A percentile compares a stretch with the other conserved stretches of the same genome.
phyloP scores from a whole-genome alignment of 768 basidiomycete genomes.

The Rubroboletus pulcherrimus region DNA sequence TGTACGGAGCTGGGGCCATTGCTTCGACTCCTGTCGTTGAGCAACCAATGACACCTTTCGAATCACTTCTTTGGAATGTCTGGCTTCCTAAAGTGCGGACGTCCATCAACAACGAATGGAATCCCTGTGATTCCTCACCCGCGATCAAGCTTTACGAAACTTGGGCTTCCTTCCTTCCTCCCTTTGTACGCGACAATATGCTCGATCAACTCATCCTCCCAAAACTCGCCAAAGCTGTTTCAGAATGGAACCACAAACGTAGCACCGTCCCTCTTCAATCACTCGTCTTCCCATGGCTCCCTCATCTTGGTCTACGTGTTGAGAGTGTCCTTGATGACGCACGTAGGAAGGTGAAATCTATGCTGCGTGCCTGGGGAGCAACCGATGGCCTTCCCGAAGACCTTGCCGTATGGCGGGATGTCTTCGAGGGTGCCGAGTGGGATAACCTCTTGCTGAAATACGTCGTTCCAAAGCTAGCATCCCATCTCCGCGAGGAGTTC shows the following conservation, averaged over 20 bases:
- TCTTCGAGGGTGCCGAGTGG: conserved; percentile 83
- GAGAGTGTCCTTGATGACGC: conserved; percentile 88
- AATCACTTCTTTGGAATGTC: conserved; percentile 88
- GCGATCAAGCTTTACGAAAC: conserved; percentile 82
- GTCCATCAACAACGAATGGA: conserved; percentile 93
- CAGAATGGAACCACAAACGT: conserved; percentile 73
- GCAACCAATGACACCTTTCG: conserved; percentile 88
- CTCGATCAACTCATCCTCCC: conserved; percentile 95
- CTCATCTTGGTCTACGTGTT: conserved; percentile 76
- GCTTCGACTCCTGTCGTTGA: conserved; percentile 37
- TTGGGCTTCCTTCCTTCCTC: conserved; percentile 85
- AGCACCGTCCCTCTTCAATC: conserved; percentile 61
- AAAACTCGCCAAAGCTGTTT: conserved; percentile 80
- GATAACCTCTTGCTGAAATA: conserved; percentile 87
- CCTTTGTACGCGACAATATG: conserved; percentile 90
- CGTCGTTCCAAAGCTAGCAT: conserved; percentile 86
- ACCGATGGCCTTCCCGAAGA: conserved; percentile 75
- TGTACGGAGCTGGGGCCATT: conserved; percentile 49
- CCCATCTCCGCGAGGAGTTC: conserved; percentile 79
- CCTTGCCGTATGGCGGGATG: conserved; percentile 77
- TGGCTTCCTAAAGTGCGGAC: conserved; percentile 97
- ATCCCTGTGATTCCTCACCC: conserved; percentile 63
- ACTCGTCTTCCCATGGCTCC: conserved; percentile 95
- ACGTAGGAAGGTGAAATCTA: conserved; percentile 75
- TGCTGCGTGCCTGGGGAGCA: conserved; percentile 72